phyloP scores from a whole-genome alignment of 345 rosid genomes.

The Melaleuca alternifolia region DNA sequence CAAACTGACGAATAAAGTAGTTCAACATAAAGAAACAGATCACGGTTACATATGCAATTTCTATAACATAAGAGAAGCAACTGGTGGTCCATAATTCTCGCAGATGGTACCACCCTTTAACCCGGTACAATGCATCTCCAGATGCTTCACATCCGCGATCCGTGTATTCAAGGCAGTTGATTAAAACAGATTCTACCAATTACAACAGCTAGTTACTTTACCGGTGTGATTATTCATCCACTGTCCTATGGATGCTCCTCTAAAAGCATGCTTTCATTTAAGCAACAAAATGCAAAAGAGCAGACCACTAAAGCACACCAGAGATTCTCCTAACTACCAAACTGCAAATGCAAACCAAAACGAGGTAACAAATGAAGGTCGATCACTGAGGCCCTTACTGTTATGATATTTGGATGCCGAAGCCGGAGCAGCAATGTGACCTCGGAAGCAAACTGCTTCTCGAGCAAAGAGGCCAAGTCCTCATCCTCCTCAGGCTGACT shows the following conservation, averaged over 20 bases:
- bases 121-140: not conserved
- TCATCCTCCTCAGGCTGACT: conserved; percentile 76
- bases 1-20: not conserved
- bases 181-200: not conserved
- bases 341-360: not conserved
- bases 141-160: not conserved
- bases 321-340: not conserved
- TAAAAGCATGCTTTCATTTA: not conserved
- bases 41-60: not conserved
- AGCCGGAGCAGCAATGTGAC: conserved; percentile 53
- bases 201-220: not conserved
- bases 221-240: not conserved
- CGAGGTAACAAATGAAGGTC: not conserved
- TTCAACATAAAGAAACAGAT: not conserved
- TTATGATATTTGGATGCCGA: conserved; percentile 54
- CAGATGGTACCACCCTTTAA: not conserved
- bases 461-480: conserved; percentile 44
- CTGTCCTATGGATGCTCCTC: not conserved
- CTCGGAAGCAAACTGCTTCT: conserved; percentile 67
- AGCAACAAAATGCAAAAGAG: not conserved
- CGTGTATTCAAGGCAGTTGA: not conserved
- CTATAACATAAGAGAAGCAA: not conserved
- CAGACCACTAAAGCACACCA: not conserved
- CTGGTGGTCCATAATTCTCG: not conserved
- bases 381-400: conserved; percentile 26